A percentile compares a stretch with the other conserved stretches of the same genome.
phyloP scores from a whole-genome alignment of 2,329 filamentous ascomycete genomes.

The Sarocladiaceae sp. region DNA sequence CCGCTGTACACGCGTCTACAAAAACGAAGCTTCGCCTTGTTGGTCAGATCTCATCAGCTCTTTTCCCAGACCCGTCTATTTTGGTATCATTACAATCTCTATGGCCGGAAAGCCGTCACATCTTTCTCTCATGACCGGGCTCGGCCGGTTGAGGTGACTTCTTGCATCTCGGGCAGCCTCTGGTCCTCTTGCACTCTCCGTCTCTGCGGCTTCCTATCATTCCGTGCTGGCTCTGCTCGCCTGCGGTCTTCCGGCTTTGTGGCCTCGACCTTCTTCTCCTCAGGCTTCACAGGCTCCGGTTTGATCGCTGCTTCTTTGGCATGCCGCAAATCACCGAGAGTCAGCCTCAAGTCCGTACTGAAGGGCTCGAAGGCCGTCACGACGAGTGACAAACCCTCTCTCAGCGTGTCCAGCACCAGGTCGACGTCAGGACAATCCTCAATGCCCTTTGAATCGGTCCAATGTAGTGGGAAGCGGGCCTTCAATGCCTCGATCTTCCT shows the following conservation, averaged over 20 bases:
- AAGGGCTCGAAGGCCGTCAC: constrained; percentile 70
- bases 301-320: constrained; percentile 59
- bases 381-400: constrained; percentile 57
- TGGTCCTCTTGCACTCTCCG: constrained; percentile 12
- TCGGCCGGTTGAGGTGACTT: constrained; percentile 13
- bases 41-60: no score
- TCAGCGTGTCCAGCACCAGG: constrained; percentile 58
- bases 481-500: constrained; percentile 64
- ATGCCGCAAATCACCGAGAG: constrained; percentile 61
- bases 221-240: constrained; percentile 5
- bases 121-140: neutral
- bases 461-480: constrained; percentile 55
- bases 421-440: constrained; percentile 62
- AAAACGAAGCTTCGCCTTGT: no score
- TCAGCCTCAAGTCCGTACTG: constrained; percentile 62
- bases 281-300: constrained; percentile 23
- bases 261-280: constrained; percentile 19
- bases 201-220: constrained; percentile 13
- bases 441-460: constrained; percentile 65
- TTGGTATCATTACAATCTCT: constrained; percentile 9
- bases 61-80: neutral
- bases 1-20: no score
- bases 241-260: neutral
- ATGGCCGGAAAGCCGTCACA: neutral
- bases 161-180: constrained; percentile 22